Percentiles rank a stretch among this genome's conserved stretches.
phyloP scores from a whole-genome alignment of 2,329 filamentous ascomycete species.

The Exophiala calicioides region DNA sequence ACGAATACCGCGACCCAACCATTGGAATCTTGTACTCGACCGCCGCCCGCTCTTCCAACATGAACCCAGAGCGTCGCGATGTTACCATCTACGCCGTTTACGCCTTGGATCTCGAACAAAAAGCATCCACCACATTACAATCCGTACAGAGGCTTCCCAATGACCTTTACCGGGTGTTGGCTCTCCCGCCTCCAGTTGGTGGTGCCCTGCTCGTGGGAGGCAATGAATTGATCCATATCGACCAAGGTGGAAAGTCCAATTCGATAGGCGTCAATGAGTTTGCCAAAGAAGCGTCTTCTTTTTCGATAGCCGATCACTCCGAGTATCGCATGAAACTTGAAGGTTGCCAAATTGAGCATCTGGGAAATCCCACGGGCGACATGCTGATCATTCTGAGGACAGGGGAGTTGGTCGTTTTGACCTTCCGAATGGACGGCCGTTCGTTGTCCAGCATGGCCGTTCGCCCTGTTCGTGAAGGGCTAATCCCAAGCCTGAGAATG shows the following conservation, averaged over 20 bases:
- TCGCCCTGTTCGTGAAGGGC: slow-evolving; percentile 62
- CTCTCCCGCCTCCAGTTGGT: slow-evolving; percentile 81
- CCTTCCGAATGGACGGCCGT: slow-evolving; percentile 84
- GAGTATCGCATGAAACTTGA: slow-evolving; percentile 78
- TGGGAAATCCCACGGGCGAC: slow-evolving; percentile 77
- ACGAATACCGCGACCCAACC: slow-evolving; percentile 96
- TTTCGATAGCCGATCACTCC: slow-evolving; percentile 83
- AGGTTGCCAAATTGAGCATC: slow-evolving; percentile 72
- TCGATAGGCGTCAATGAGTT: slow-evolving; percentile 92
- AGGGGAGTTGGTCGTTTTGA: slow-evolving; percentile 72
- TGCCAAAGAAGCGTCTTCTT: slow-evolving; percentile 77
- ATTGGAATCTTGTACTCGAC: slow-evolving; percentile 90
- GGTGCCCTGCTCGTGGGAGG: slow-evolving; percentile 82
- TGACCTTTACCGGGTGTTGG: slow-evolving; percentile 79
- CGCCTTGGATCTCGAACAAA: slow-evolving; percentile 89
- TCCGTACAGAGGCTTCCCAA: slow-evolving; percentile 83
- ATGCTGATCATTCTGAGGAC: slow-evolving; percentile 78
- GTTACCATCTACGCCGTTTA: slow-evolving; percentile 90
- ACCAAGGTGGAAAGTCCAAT: slow-evolving; percentile 91
- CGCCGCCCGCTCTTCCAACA: slow-evolving; percentile 68
- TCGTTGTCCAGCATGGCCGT: slow-evolving; percentile 86
- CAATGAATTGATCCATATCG: slow-evolving; percentile 92
- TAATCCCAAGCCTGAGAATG: slow-evolving; percentile 64
- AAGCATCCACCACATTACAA: slow-evolving; percentile 87
- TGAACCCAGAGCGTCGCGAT: slow-evolving; percentile 77